phyloP scores from a whole-genome alignment of 805 yeast species.

The Candida manassasensis region DNA sequence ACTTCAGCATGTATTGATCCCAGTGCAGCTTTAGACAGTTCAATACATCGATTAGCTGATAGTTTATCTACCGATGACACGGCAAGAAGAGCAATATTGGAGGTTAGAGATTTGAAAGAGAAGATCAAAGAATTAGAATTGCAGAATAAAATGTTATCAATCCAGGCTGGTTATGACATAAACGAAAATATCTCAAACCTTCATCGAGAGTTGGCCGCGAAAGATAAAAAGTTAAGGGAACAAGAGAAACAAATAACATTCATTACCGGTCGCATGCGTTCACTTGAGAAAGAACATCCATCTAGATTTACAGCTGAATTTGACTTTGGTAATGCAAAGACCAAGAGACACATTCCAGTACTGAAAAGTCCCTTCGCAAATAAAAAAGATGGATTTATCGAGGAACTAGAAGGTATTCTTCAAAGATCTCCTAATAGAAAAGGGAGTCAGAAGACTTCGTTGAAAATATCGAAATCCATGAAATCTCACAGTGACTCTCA shows the following conservation, averaged over 20 bases:
- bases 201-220: constrained; percentile 16
- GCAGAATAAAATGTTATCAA: constrained; percentile 18
- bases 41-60: constrained; percentile 33
- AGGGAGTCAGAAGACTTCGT: too few relatives aligned
- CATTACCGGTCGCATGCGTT: constrained; percentile 12
- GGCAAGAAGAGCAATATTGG: constrained; percentile 30
- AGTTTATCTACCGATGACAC: constrained; percentile 30
- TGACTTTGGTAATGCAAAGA: too few relatives aligned
- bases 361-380: too few relatives aligned
- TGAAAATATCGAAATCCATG: too few relatives aligned
- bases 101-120: constrained; percentile 21
- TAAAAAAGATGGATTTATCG: not conserved
- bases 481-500: too few relatives aligned
- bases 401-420: not conserved
- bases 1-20: constrained; percentile 20
- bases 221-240: constrained; percentile 18
- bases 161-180: constrained; percentile 18
- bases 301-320: too few relatives aligned
- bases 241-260: constrained; percentile 23
- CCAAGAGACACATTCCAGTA: too few relatives aligned
- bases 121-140: constrained; percentile 17
- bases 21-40: constrained; percentile 23
- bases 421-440: not conserved
- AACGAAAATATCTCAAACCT: constrained; percentile 19
- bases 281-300: not conserved